Base-by-base conservation (phyloP, 1,284 basidiomycete genomes). In the Papiliotrema flavescens region DNA sequence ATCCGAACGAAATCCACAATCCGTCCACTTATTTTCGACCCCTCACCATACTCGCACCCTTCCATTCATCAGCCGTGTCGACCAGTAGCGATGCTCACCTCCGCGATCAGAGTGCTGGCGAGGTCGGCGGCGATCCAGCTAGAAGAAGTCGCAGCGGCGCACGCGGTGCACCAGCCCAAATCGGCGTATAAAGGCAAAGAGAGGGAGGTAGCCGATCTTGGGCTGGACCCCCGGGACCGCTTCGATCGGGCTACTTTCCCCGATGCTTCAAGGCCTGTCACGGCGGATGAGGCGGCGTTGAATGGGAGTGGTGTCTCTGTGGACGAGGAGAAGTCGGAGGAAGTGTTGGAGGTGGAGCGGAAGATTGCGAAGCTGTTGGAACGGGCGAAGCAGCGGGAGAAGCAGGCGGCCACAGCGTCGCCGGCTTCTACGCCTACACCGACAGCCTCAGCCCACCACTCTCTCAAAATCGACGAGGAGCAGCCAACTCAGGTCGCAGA, bases 51-150 rank as follows among this genome's bases (percentile, higher is more conserved):
- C 42, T 20, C 23, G 8, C 19, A 7, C 28, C 24, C 9, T 19
- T 9, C 8, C 45, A 17, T 47, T 8, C 9, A 9, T 36, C 17
- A 20, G 39, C 20, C 20, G 17, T n/a, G 15, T 4, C 39, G 39
- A 40, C 39, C 11, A 5, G 5, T 5, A 32, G 39, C 45, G 24
- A 69, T 69, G 59, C 45, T 69, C 22, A 61, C 64, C 19, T 66
- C 70, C 7, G 66, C 65, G 15, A 54, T 70, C 13, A 58, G 74
- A 36, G 74, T 76, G 9, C 37, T 69, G 19, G 65, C 70, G n/a
- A 64, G 74, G 35, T 61, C 73, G 24, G 67, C 67, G 4, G 57
- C 67, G 11, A 70, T 75, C n/a, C 71, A 73, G 58, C 53, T 69
- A 8, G 74, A 74, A 51, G 70, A 74, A 51, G 66, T 64, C 3